Evolutionary conservation across 345 rosid species (phyloP).

Genomic region (Salix dunnii): DNA sequence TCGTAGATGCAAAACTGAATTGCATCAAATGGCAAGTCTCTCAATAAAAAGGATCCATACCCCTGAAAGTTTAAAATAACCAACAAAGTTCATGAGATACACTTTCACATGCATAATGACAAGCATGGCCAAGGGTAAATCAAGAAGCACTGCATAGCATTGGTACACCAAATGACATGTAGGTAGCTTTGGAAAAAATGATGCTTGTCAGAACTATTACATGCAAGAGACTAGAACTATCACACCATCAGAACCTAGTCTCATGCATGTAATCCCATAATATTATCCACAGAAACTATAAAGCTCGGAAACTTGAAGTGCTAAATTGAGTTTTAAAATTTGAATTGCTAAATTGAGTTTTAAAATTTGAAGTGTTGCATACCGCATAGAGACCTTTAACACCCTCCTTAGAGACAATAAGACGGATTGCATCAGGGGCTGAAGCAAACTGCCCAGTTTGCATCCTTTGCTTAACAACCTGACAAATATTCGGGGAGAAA

Average conservation of each 20-base stretch:
- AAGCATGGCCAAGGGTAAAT: background rate
- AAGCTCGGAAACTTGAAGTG: background rate
- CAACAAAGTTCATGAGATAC: background rate
- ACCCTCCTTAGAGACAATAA: constrained; percentile 74
- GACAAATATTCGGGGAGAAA: background rate
- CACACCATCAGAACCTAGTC: background rate
- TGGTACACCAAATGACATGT: background rate
- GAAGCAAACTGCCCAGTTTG: constrained; percentile 88
- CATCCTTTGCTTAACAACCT: constrained; percentile 98
- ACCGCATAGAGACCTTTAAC: constrained; percentile 87
- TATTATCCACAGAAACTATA: background rate
- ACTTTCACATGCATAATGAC: background rate
- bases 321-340: background rate
- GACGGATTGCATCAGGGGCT: constrained; percentile 75
- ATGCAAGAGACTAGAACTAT: background rate
- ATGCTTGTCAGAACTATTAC: background rate
- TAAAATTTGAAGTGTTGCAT: constrained; percentile 13
- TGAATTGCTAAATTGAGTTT: too few relatives aligned
- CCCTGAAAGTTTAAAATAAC: constrained; percentile 42
- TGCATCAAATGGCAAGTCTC: constrained; percentile 97
- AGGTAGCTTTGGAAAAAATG: background rate
- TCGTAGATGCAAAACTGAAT: constrained; percentile 93
- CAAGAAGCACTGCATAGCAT: background rate
- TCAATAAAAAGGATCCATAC: constrained; percentile 72
- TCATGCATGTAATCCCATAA: background rate